A percentile compares a stretch with the other conserved stretches of the same genome.
Conservation (phyloP, 2,329 filamentous ascomycete genomes). For the Colletotrichum echinochloae region DNA sequence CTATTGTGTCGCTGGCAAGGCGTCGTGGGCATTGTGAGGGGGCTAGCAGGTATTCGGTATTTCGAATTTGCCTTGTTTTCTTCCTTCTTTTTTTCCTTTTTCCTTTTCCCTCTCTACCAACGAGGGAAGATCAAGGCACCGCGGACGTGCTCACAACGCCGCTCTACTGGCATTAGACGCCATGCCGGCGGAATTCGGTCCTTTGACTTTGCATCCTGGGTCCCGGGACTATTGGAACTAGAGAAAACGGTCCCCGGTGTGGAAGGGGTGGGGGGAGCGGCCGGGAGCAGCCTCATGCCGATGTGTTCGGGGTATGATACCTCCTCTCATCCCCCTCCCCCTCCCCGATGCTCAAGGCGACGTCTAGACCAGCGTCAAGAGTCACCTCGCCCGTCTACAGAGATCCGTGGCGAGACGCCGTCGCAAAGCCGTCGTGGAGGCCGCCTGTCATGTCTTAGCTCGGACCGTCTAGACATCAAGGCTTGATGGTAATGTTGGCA, state of each 20-base stretch:
- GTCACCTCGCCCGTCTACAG: not conserved
- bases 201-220: not conserved
- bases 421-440: not conserved
- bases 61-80: not conserved
- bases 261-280: not conserved
- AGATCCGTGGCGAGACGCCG: not conserved
- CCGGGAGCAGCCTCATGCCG: slow-evolving; percentile 30
- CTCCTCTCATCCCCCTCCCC: not conserved
- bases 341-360: not conserved
- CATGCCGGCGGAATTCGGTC: not conserved
- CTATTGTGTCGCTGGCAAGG: not conserved
- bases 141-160: not conserved
- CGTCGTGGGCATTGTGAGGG: not conserved
- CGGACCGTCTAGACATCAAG: not conserved
- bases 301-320: not conserved
- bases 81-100: too few species aligned
- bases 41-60: not conserved
- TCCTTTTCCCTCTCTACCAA: too few species aligned
- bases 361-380: not conserved
- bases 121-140: not conserved
- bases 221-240: slow-evolving; percentile 20
- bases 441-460: slow-evolving; percentile 10
- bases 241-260: not conserved
- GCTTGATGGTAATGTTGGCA: slow-evolving; percentile 22
- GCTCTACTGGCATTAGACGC: not conserved